Evolutionary conservation across 371 early-diverging fungal species (phyloP).

Genomic region (Paraphysoderma sedebokerense): DNA sequence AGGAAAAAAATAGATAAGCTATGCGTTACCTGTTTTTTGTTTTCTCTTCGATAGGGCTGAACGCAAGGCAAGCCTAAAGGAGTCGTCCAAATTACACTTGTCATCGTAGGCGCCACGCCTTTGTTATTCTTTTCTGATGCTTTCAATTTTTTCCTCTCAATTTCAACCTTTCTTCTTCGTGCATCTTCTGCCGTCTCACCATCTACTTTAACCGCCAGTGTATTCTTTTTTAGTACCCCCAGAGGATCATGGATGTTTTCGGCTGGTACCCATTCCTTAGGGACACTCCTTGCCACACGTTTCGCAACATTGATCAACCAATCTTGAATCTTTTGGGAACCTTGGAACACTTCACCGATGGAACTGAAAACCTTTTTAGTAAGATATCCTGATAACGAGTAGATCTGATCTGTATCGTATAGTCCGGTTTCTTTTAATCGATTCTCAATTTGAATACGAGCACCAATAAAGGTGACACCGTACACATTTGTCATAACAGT

Average conservation of each 20-base stretch:
- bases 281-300: slow-evolving; percentile 63
- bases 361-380: slow-evolving; percentile 66
- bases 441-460: slow-evolving; percentile 67
- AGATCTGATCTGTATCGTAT: slow-evolving; percentile 28
- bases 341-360: slow-evolving; percentile 74
- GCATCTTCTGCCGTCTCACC: slow-evolving; percentile 4
- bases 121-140: background rate
- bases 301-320: slow-evolving; percentile 86
- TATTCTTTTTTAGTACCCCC: no score
- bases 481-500: slow-evolving; percentile 99
- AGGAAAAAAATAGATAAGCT: no score
- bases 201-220: no score
- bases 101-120: slow-evolving; percentile 7
- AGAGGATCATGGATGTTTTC: no score
- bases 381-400: slow-evolving; percentile 41
- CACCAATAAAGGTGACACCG: slow-evolving; percentile 93
- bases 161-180: background rate
- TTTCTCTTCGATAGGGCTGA: slow-evolving; percentile 80
- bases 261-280: slow-evolving; percentile 23
- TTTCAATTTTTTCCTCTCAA: background rate
- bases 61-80: slow-evolving; percentile 88
- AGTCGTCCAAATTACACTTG: slow-evolving; percentile 90
- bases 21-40: slow-evolving; percentile 38
- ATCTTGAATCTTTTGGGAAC: slow-evolving; percentile 76
- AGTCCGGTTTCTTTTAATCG: slow-evolving; percentile 57